Evolutionary conservation across 2,329 filamentous ascomycete species (phyloP), one percentile per base, ranked within the genome.

Genomic region (Herpotrichia juniperi): DNA sequence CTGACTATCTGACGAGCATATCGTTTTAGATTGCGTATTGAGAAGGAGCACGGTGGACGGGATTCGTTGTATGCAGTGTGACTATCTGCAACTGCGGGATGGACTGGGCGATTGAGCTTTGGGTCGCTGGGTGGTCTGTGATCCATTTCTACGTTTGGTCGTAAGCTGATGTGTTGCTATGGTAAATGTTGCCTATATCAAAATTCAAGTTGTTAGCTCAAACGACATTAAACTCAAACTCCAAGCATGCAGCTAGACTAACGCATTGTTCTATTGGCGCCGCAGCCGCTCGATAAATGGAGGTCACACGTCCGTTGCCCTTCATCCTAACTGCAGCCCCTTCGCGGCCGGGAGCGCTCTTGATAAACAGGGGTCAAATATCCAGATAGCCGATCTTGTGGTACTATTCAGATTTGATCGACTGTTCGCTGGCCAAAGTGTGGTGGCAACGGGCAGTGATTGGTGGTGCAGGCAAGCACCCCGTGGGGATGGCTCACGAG

Each of bases 31-130:
- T 40, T 46, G 42, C 44, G 39, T 46, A 14, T 48, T 43, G 42
- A 39, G 48, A 39, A 51, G 45, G 42, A 51, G 43, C 14, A 40
- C 12, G n/a, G 19, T 25, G 40, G 46, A 17, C 16, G 28, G 40
- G 25, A 45, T 28, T 46, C 42, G 30, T 30, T 46, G 40, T 34
- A 56, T 58, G 60, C 54, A 58, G 42, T 50, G 55, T 59, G 46
- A 59, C 39, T 37, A 43, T 46, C 44, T 59, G 49, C 54, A 54
- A 22, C 19, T 46, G 45, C 54, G 55, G 55, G 55, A 56, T 50
- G 56, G 53, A 48, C 49, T 25, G 21, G 37, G 26, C 21, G 35
- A 57, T 57, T 47, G 31, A 11, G 9, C 30, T 28, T 12, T n/a
- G 40, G n/a, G 19, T 35, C 19, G 28, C 47, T 4, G 37, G 14